Evolutionary conservation across 768 basidiomycete genomes (phyloP).

Genomic region (Boletus vinaceobasis): DNA sequence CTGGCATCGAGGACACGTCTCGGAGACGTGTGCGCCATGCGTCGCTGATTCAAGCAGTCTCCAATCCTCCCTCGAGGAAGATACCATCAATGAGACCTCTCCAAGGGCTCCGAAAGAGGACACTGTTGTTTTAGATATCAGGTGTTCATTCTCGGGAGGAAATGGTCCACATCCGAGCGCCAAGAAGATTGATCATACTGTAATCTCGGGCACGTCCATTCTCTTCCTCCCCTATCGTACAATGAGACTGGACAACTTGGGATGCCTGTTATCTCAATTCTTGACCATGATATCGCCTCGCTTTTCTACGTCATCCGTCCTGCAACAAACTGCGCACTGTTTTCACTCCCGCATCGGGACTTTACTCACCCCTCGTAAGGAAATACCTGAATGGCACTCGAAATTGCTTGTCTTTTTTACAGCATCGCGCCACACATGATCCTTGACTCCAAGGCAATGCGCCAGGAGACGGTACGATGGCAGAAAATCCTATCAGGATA

Average conservation of each 20-base stretch:
- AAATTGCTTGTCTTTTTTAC: not conserved
- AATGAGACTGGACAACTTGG: not conserved
- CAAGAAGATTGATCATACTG: not conserved
- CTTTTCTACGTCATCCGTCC: not conserved
- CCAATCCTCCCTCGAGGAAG: not conserved
- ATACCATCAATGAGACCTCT: not conserved
- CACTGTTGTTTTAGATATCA: not conserved
- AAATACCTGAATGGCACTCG: not conserved
- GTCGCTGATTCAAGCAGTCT: slow-evolving; percentile 1
- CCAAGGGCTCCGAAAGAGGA: not conserved
- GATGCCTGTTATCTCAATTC: not conserved
- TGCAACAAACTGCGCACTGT: not conserved
- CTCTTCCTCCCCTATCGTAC: not conserved
- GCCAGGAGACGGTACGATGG: not conserved
- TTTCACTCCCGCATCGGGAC: not conserved
- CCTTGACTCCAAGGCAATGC: not conserved
- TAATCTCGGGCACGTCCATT: not conserved
- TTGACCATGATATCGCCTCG: not conserved
- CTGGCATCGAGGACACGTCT: not conserved
- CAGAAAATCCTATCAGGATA: slow-evolving; percentile 5
- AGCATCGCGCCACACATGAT: not conserved
- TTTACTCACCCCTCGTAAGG: not conserved
- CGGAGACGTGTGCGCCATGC: not conserved
- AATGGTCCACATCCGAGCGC: not conserved
- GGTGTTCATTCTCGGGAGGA: not conserved